Evolutionary conservation across 192 early-diverging fungal genomes (phyloP), one percentile per base, ranked within the genome.

Genomic region (Chytriomyces confervae): DNA sequence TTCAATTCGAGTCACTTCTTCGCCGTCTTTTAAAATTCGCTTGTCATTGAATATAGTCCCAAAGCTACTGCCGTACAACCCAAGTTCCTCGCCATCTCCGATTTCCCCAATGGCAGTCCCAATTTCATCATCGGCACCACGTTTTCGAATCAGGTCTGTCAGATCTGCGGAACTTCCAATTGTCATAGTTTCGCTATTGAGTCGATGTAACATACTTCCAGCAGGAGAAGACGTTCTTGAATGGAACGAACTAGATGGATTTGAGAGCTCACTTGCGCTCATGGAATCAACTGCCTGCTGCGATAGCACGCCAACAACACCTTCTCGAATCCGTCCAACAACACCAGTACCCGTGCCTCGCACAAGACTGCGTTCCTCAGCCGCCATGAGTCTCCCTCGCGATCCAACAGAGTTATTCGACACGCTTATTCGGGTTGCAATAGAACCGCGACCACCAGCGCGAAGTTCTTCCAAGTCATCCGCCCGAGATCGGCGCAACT

Each of bases 1-100:
- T 79, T 99, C 96, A 64, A 95, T 95, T 27, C 92, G 84, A 2
- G 91, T 88, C 45, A 81, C 83, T 61, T 89, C 87, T 48, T 87
- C 87, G 18, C 72, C 72, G 46, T 76, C 74, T 66, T 76, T 76
- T 36, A 11, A 7, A 2, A 73, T 62, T 27, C 74, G 29, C n/a
- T 66, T 10, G 11, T 51, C 63, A 24, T 27, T 66, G 47, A 50
- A 47, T 20, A 51, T 49, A 16, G 64, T 66, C 24, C 74, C 74
- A 73, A 73, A 61, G 50, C 72, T 73, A 61, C 72, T 73, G 11
- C 72, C 72, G 27, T 73, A 73, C 7, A 63, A 36, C 36, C 44
- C 61, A 7, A 66, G 36, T 18, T 76, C 74, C 29, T 66, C 64
- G 13, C 36, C 43, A 27, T 74, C 72, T 5, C 47, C 74, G 20